Conservation (phyloP, 1,139 yeast species). For the Geotrichum phurueaensis region DNA sequence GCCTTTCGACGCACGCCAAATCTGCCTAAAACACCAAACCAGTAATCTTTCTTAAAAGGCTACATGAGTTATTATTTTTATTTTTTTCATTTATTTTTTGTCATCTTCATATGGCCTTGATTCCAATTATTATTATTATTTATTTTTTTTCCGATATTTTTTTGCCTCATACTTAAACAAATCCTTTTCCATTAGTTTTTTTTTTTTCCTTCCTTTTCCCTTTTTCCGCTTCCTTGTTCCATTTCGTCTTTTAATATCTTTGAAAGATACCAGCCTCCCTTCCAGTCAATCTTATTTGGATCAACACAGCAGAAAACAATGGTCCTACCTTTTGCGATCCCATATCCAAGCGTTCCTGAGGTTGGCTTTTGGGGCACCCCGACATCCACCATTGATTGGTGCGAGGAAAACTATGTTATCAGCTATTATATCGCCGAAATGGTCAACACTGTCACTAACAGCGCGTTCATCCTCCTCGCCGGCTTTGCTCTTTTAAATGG, state of each 20-base stretch:
- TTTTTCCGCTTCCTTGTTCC: neutral
- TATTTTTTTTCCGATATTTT: too few relatives aligned
- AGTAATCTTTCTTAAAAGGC: too few relatives aligned
- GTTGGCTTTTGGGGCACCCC: conserved; percentile 33
- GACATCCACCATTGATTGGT: conserved; percentile 84
- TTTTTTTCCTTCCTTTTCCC: conserved; percentile 1
- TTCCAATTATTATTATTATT: too few relatives aligned
- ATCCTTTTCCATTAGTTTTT: neutral
- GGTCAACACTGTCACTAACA: conserved; percentile 72
- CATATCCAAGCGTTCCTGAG: conserved; percentile 30
- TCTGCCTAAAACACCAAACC: too few relatives aligned
- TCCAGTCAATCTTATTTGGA: neutral
- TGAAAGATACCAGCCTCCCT: neutral
- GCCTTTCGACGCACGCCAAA: too few relatives aligned
- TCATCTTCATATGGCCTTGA: neutral
- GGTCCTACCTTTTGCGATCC: conserved; percentile 23
- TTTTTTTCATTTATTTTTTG: neutral
- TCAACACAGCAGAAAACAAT: neutral
- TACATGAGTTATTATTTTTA: neutral
- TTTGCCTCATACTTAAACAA: neutral
- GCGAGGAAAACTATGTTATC: conserved; percentile 90
- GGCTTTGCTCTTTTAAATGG: conserved; percentile 60
- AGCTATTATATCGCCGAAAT: conserved; percentile 85
- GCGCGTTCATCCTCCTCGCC: conserved; percentile 62
- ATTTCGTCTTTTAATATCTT: neutral